Evolutionary conservation across 2,329 filamentous ascomycete genomes (phyloP).

Genomic region (Fusarium verticillioides): DNA sequence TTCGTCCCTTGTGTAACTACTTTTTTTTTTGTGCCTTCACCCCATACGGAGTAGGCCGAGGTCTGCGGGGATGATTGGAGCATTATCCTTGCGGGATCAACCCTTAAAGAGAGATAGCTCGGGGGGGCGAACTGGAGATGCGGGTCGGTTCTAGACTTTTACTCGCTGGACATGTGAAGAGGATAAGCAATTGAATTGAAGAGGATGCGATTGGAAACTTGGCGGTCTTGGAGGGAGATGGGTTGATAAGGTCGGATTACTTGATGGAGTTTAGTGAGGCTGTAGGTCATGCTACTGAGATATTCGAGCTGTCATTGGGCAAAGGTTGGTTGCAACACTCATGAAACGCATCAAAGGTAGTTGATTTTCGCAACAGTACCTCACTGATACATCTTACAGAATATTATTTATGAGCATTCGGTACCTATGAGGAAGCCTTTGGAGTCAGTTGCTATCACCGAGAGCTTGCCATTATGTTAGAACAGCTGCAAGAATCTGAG

Average conservation of each 20-base stretch:
- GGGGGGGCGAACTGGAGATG: not conserved
- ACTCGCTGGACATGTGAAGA: not conserved
- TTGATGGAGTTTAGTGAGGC: not conserved
- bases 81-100: not conserved
- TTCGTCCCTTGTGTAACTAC: not conserved
- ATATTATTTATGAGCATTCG: not conserved
- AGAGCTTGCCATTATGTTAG: too few relatives aligned
- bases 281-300: too few relatives aligned
- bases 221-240: not conserved
- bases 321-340: not conserved
- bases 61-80: conserved; percentile 17
- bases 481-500: not conserved
- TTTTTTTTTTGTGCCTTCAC: conserved; percentile 14
- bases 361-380: not conserved
- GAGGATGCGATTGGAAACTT: not conserved
- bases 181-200: not conserved
- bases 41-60: conserved; percentile 17
- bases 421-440: too few relatives aligned
- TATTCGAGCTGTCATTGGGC: not conserved
- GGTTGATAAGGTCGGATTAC: not conserved
- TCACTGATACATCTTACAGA: not conserved
- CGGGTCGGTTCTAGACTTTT: not conserved
- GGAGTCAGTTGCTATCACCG: not conserved
- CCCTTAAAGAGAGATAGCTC: conserved; percentile 12
- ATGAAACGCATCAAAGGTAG: not conserved